These are phyloP conservation scores for Beauveria caledonica DNA, from an alignment of 2,329 filamentous ascomycete species.

Conservation along the genomic window DNA sequence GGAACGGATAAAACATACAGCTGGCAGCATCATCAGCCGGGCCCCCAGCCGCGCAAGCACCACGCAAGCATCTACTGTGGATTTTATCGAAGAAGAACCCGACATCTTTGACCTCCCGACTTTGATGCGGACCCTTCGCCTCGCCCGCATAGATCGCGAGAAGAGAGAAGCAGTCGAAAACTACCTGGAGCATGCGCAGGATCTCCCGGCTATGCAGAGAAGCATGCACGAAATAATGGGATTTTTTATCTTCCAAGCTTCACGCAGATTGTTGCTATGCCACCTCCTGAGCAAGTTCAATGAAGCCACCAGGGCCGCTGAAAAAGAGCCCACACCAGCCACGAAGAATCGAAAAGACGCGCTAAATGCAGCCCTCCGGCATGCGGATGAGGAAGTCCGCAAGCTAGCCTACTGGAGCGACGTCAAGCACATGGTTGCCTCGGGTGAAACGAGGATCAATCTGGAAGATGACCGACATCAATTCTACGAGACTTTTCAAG, in stretches of 20 bases:
- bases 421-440: constrained; percentile 58
- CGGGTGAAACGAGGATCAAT: constrained; percentile 37
- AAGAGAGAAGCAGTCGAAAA: constrained; percentile 77
- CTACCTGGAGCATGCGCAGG: constrained; percentile 72
- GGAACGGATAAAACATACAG: constrained; percentile 24
- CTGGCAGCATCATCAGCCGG: constrained; percentile 26
- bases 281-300: constrained; percentile 9
- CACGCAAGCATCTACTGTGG: constrained; percentile 27
- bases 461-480: constrained; percentile 28
- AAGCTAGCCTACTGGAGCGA: constrained; percentile 85
- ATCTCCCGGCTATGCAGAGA: constrained; percentile 66
- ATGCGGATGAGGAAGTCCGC: constrained; percentile 73
- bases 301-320: neutral
- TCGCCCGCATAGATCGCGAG: constrained; percentile 76
- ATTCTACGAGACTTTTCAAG: constrained; percentile 37
- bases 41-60: constrained; percentile 29
- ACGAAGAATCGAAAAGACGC: constrained; percentile 46
- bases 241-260: constrained; percentile 82
- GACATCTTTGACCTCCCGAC: constrained; percentile 56
- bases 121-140: constrained; percentile 60
- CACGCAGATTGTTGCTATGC: constrained; percentile 51
- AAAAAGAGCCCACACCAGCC: neutral
- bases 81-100: constrained; percentile 48
- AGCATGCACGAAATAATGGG: constrained; percentile 81
- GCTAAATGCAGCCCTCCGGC: constrained; percentile 64